A percentile compares a stretch with the other conserved stretches of the same genome.
These are phyloP conservation scores for Diaporthe longicolla DNA, from an alignment of 2,329 filamentous ascomycete genomes.

Conservation along the genomic window DNA sequence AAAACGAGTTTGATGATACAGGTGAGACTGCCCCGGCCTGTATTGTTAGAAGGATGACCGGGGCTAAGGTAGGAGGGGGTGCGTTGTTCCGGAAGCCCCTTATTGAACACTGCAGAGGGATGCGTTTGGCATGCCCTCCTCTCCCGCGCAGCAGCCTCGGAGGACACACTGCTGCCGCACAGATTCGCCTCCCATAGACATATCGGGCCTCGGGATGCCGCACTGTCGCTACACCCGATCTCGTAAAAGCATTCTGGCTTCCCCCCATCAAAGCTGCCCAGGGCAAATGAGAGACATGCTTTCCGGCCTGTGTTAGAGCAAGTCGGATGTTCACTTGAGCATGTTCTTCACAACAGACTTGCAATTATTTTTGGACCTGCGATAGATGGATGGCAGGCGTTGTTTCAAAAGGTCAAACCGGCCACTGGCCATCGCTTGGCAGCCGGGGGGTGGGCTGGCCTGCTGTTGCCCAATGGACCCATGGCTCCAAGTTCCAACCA, in stretches of 20 bases:
- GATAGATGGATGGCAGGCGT: conserved; percentile 12
- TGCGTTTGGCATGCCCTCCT: conserved; percentile 17
- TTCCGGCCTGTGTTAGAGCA: not conserved
- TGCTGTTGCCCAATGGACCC: conserved; percentile 26
- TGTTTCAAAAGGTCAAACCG: conserved; percentile 42
- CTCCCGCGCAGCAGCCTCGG: not conserved
- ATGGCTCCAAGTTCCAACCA: conserved; percentile 31
- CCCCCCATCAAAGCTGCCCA: not conserved
- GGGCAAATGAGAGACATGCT: not conserved
- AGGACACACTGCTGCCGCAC: conserved; percentile 11
- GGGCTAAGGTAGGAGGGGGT: conserved; percentile 15
- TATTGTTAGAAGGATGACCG: conserved; percentile 9
- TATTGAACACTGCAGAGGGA: conserved; percentile 1
- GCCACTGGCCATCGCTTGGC: conserved; percentile 39
- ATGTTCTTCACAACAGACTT: not conserved
- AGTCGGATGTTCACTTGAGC: not conserved
- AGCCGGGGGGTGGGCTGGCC: conserved; percentile 27
- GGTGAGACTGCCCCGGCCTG: conserved; percentile 21
- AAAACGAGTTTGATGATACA: not conserved
- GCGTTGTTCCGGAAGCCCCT: conserved; percentile 11
- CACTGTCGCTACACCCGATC: conserved; percentile 10
- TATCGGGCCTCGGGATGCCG: conserved; percentile 4
- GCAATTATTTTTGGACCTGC: conserved; percentile 34
- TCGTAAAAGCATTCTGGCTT: not conserved
- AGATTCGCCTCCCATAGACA: conserved; percentile 32